Evolutionary conservation across 352 stramenopile species (phyloP), one percentile per base, ranked within the genome.

Genomic region (Globisporangium mamillatum): DNA sequence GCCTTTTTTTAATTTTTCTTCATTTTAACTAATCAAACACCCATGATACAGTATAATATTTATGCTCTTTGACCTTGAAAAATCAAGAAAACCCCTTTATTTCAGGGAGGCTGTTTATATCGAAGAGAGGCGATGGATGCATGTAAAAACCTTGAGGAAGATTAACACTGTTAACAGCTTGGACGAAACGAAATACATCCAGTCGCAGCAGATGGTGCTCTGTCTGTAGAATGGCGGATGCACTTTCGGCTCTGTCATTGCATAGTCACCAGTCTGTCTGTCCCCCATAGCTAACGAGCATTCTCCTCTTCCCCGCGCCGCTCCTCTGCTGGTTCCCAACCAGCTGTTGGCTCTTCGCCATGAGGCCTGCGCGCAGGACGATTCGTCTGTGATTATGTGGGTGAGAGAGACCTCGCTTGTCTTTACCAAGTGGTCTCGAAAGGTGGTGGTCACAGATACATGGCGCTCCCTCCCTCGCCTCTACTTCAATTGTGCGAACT

Each of bases 121-220:
- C 7, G 18, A 52, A 52, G 20, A 9, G 8, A 50, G 2, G 7
- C 18, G 9, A 41, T 61, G 55, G 29, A 46, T 61, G 27, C 29
- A 61, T 46, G 55, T 61, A 61, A 41, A 61, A 60, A 7, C 44
- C 18, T 44, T 7, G 29, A 32, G 5, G 14, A 59, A 4, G 25
- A 34, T 12, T 12, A 22, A 44, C 54, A 9, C 14, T 60, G 53
- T 38, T 38, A 59, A 38, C 25, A 59, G 25, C 52, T 18, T 27
- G 54, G 25, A 38, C 24, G 36, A 12, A 34, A 34, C 54, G 16
- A 34, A 32, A 60, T 34, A 61, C 55, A 61, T 61, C 55, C 55
- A 38, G 55, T 46, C 29, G 14, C 55, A 61, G 20, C 55, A 61
- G 55, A 61, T 46, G 55, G 55, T 7, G 36, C 18, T 25, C 29